Evolutionary conservation across 2,329 filamentous ascomycete genomes (phyloP).

Genomic region (Neofusicoccum umdonicola): DNA sequence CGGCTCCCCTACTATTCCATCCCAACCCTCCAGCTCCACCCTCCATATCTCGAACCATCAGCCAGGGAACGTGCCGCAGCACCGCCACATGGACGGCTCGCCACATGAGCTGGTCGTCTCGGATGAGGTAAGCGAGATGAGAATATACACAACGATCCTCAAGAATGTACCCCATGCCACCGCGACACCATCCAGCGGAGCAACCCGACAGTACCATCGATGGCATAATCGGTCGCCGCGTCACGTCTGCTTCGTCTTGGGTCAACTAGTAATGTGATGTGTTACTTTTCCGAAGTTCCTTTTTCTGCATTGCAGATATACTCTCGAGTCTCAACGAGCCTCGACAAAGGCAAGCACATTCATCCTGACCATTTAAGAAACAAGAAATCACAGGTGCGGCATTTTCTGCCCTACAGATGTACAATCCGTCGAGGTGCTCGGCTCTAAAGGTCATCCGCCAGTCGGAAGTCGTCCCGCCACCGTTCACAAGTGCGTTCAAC

Average conservation of each 20-base stretch:
- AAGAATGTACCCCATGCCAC: conserved; percentile 8
- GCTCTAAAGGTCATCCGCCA: neutral
- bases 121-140: neutral
- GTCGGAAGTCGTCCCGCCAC: neutral
- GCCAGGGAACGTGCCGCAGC: neutral
- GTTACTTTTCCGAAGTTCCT: no score
- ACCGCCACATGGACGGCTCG: neutral
- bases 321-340: no score
- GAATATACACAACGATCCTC: neutral
- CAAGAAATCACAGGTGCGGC: neutral
- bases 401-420: neutral
- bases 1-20: no score
- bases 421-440: neutral
- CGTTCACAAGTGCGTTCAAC: neutral
- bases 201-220: neutral
- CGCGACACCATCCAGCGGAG: neutral
- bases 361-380: no score
- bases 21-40: neutral
- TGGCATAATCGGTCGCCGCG: neutral
- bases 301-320: no score
- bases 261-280: neutral
- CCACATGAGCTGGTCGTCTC: neutral
- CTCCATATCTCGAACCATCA: neutral
- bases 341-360: no score
- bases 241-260: neutral